Evolutionary conservation across 2,329 filamentous ascomycete genomes (phyloP).

Genomic region (Alternaria infectoria): DNA sequence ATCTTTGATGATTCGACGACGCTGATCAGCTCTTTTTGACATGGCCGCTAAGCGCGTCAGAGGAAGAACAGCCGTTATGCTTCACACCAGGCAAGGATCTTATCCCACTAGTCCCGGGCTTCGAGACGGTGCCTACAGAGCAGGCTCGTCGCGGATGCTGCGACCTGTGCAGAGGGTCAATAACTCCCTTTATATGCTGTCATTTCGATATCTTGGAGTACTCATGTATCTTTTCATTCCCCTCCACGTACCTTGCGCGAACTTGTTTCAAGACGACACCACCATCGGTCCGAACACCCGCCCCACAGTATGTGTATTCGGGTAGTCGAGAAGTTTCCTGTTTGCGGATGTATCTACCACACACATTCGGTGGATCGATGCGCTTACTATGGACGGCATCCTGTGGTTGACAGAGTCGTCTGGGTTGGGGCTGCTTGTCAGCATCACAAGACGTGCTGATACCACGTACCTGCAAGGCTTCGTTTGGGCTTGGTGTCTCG

Average conservation of each 20-base stretch:
- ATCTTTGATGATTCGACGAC: neutral
- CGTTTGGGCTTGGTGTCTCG: neutral
- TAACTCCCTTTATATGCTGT: neutral
- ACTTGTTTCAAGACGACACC: neutral
- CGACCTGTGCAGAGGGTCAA: neutral
- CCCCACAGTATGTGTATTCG: conserved; percentile 42
- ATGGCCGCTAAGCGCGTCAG: neutral
- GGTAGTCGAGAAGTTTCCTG: conserved; percentile 45
- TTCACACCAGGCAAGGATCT: neutral
- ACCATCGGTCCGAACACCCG: neutral
- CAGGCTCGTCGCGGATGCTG: neutral
- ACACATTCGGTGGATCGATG: conserved; percentile 46
- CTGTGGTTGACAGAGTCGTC: conserved; percentile 37
- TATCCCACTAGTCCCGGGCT: neutral
- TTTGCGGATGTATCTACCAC: conserved; percentile 47
- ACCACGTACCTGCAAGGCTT: neutral
- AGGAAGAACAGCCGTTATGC: neutral
- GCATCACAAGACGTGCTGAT: conserved; percentile 13
- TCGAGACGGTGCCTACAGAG: neutral
- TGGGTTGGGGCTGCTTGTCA: conserved; percentile 40
- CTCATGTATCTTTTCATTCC: neutral
- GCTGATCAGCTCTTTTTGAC: neutral
- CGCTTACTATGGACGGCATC: conserved; percentile 39
- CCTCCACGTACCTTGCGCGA: neutral
- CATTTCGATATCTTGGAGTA: neutral